Conservation (phyloP, 2,329 filamentous ascomycete species). For the Exophiala sp. region DNA sequence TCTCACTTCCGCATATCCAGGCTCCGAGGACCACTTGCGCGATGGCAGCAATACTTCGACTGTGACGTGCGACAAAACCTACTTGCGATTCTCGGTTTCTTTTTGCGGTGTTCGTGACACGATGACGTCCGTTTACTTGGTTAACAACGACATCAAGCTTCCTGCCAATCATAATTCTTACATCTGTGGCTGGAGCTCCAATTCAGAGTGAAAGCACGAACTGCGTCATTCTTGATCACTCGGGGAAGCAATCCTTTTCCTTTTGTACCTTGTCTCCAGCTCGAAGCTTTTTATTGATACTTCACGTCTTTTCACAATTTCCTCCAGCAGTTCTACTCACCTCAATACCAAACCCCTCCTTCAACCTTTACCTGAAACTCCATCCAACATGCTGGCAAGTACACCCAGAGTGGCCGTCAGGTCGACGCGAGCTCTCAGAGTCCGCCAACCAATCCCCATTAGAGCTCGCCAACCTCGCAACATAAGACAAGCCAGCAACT, state of each 20-base stretch:
- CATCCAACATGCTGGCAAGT: conserved; percentile 14
- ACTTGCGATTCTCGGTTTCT: background rate
- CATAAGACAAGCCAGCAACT: background rate
- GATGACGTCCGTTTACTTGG: conserved; percentile 1
- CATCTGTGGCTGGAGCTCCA: background rate
- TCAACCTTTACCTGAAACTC: background rate
- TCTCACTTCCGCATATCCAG: no score
- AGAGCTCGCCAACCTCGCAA: conserved; percentile 10
- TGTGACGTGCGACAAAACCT: no score
- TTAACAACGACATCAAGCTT: background rate
- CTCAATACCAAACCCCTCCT: background rate
- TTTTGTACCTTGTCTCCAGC: background rate
- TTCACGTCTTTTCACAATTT: background rate
- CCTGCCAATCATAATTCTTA: conserved; percentile 1
- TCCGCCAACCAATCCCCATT: conserved; percentile 5
- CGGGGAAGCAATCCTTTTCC: background rate
- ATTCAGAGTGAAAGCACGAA: background rate
- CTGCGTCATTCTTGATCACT: conserved; percentile 2
- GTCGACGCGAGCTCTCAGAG: conserved; percentile 15
- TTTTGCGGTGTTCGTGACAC: background rate
- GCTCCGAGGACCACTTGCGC: no score
- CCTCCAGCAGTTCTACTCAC: background rate
- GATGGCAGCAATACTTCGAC: no score
- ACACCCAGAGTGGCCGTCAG: conserved; percentile 17
- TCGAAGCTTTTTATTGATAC: background rate